Evolutionary conservation across 2,329 filamentous ascomycete species (phyloP).

Genomic region (Ceratocystis colombiana): DNA sequence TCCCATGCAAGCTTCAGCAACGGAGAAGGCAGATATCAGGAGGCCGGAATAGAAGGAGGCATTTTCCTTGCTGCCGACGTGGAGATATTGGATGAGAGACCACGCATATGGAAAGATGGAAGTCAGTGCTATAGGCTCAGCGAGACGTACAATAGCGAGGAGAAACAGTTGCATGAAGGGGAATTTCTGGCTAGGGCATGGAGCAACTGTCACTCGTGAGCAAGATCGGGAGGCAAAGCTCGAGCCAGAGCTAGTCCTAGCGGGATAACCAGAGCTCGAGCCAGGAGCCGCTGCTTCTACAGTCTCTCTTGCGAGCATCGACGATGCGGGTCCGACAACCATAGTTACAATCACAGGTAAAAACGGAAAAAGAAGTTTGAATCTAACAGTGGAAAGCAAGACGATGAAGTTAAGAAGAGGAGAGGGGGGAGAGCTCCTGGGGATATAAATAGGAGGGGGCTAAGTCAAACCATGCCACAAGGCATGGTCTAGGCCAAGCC

Average conservation of each 20-base stretch:
- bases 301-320: background rate
- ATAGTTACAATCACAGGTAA: background rate
- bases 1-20: conserved; percentile 71
- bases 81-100: conserved; percentile 67
- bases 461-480: too few species aligned
- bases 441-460: background rate
- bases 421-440: background rate
- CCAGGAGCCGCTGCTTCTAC: background rate
- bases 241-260: background rate
- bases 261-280: background rate
- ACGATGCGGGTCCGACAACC: background rate
- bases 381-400: too few species aligned
- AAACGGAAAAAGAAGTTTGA: background rate
- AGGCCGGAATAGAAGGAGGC: conserved; percentile 81
- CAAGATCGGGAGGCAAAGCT: conserved; percentile 34
- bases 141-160: conserved; percentile 81
- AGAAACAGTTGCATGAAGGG: conserved; percentile 74
- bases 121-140: conserved; percentile 84
- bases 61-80: conserved; percentile 61
- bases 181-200: conserved; percentile 43
- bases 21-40: conserved; percentile 75
- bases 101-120: conserved; percentile 90
- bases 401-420: background rate
- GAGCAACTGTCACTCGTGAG: background rate
- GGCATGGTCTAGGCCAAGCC: too few species aligned